Conservation (phyloP, 116 monocot genomes). For the Trichopus zeylanicus region DNA sequence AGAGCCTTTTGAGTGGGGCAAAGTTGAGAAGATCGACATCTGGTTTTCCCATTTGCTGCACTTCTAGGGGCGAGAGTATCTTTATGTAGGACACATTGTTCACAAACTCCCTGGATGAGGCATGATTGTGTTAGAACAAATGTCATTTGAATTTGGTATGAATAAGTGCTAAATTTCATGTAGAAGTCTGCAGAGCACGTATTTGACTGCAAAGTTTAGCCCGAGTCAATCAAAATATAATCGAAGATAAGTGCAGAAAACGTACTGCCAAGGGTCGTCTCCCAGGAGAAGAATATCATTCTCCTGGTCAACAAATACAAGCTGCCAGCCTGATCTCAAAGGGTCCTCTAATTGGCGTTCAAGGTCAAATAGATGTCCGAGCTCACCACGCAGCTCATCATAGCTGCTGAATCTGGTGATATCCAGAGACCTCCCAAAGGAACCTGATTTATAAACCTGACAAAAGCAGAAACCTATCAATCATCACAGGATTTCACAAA, state of each 20-base stretch:
- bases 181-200: too few species aligned
- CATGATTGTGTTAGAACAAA: too few species aligned
- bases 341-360: constrained; percentile 89
- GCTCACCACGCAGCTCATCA: constrained; percentile 68
- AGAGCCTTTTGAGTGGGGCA: constrained; percentile 32
- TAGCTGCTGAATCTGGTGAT: constrained; percentile 80
- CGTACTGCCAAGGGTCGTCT: constrained; percentile 96
- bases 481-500: not conserved
- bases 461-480: not conserved
- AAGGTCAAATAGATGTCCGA: constrained; percentile 80
- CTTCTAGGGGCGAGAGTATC: constrained; percentile 82
- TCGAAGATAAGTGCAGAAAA: constrained; percentile 3
- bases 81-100: constrained; percentile 85
- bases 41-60: constrained; percentile 79
- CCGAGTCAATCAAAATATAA: not conserved
- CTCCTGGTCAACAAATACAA: constrained; percentile 97
- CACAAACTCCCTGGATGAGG: constrained; percentile 71
- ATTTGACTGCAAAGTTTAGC: too few species aligned
- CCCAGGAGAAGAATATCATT: constrained; percentile 94
- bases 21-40: constrained; percentile 27
- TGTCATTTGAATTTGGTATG: too few species aligned
- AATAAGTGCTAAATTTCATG: too few species aligned
- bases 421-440: constrained; percentile 79
- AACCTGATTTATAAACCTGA: constrained; percentile 85
- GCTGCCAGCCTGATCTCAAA: constrained; percentile 99